These are phyloP conservation scores for Tetrahymena elliotti DNA, from an alignment of 73 alveolate species.

Conservation along the genomic window DNA sequence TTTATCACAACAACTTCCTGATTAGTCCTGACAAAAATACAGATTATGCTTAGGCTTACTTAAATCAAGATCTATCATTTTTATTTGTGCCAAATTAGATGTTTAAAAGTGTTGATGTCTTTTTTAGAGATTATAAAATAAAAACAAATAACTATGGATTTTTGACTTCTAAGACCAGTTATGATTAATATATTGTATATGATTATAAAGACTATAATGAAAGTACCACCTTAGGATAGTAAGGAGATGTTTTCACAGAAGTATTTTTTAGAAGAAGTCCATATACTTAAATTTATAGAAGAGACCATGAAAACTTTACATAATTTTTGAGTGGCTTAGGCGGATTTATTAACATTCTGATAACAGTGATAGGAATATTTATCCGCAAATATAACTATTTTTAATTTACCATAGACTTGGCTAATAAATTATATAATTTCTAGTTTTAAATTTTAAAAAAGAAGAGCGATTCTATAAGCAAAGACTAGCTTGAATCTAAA, in stretches of 20 bases:
- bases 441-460: not conserved
- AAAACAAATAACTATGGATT: not conserved
- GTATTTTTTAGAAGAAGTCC: not conserved
- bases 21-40: not conserved
- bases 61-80: not conserved
- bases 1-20: not conserved
- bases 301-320: not conserved
- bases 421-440: not conserved
- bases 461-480: not conserved
- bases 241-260: not conserved
- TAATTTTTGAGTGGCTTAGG: not conserved
- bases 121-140: not conserved
- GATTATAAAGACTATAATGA: not conserved
- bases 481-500: not conserved
- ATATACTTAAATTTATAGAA: not conserved
- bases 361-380: not conserved
- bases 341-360: not conserved
- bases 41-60: not conserved
- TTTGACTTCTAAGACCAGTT: not conserved
- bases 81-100: not conserved
- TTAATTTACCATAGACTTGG: not conserved
- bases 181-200: not conserved
- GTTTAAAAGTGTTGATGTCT: not conserved
- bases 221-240: not conserved
- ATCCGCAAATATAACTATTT: not conserved